These are phyloP conservation scores for Adiantum capillusveneris DNA, from an alignment of 75 land plant species.

Conservation along the genomic window DNA sequence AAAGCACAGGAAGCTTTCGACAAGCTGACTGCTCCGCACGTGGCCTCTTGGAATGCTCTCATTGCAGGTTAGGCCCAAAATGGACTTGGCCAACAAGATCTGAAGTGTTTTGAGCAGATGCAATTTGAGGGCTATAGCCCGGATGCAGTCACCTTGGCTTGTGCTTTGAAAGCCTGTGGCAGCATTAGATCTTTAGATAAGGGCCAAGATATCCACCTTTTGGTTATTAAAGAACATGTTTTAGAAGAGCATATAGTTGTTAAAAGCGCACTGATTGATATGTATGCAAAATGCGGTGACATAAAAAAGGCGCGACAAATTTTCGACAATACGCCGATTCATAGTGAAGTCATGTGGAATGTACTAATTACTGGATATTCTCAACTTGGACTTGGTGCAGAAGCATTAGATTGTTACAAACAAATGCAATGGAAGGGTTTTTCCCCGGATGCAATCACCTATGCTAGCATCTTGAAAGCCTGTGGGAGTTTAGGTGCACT, in stretches of 20 bases:
- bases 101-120: slow-evolving; percentile 46
- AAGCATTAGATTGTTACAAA: slow-evolving; percentile 38
- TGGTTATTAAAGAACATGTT: slow-evolving; percentile 23
- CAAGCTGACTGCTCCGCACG: slow-evolving; percentile 36
- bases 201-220: slow-evolving; percentile 30
- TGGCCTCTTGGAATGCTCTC: slow-evolving; percentile 64
- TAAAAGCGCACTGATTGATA: neutral
- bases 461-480: slow-evolving; percentile 45
- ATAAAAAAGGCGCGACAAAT: slow-evolving; percentile 27
- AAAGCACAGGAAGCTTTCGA: slow-evolving; percentile 16
- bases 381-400: slow-evolving; percentile 30
- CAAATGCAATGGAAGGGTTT: slow-evolving; percentile 33
- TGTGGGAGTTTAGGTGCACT: slow-evolving; percentile 40
- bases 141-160: slow-evolving; percentile 40
- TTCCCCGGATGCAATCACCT: slow-evolving; percentile 43
- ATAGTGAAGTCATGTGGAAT: slow-evolving; percentile 60
- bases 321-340: slow-evolving; percentile 31
- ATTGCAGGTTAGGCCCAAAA: slow-evolving; percentile 65
- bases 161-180: slow-evolving; percentile 43
- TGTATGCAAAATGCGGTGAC: slow-evolving; percentile 42
- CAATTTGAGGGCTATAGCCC: slow-evolving; percentile 40
- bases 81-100: slow-evolving; percentile 36
- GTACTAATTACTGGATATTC: slow-evolving; percentile 55
- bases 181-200: slow-evolving; percentile 10
- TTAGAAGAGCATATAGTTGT: neutral